Conservation (phyloP, 2,329 filamentous ascomycete genomes). For the Epichloe sylvatica region DNA sequence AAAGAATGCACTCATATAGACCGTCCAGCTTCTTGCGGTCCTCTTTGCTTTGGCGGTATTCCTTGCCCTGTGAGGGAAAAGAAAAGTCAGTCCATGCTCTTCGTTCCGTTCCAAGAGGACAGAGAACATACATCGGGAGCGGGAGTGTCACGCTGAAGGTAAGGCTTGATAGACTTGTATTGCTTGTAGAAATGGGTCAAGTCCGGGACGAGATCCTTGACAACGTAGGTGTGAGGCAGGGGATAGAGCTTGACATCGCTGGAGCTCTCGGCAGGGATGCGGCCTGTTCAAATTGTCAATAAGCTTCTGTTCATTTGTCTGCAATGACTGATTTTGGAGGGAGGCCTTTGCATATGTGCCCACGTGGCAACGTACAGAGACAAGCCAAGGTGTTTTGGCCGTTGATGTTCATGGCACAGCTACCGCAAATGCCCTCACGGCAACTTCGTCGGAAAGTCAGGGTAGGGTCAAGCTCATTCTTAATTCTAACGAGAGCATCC, state of each 20-base stretch:
- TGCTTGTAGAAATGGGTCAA: constrained; percentile 99
- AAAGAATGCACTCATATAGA: constrained; percentile 97
- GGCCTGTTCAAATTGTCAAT: constrained; percentile 42
- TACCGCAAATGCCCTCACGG: constrained; percentile 95
- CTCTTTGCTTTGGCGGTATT: constrained; percentile 79
- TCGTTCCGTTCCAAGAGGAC: too few relatives aligned
- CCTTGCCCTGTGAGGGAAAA: constrained; percentile 55
- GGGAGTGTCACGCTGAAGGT: constrained; percentile 80
- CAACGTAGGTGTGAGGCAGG: constrained; percentile 94
- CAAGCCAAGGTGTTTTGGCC: constrained; percentile 96
- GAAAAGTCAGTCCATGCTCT: neutral
- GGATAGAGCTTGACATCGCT: constrained; percentile 92
- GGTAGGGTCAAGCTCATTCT: constrained; percentile 96
- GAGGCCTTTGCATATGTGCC: neutral
- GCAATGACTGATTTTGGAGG: neutral
- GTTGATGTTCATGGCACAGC: constrained; percentile 99
- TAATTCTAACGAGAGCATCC: constrained; percentile 92
- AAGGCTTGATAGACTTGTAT: constrained; percentile 99
- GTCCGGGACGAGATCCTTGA: constrained; percentile 97
- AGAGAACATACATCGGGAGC: constrained; percentile 57
- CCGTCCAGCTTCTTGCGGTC: constrained; percentile 96
- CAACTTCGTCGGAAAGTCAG: constrained; percentile 92
- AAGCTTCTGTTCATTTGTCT: neutral
- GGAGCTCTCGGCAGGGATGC: constrained; percentile 71
- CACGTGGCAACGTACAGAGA: constrained; percentile 56